Evolutionary conservation across 345 rosid species (phyloP).

Genomic region (Syzygium grande): DNA sequence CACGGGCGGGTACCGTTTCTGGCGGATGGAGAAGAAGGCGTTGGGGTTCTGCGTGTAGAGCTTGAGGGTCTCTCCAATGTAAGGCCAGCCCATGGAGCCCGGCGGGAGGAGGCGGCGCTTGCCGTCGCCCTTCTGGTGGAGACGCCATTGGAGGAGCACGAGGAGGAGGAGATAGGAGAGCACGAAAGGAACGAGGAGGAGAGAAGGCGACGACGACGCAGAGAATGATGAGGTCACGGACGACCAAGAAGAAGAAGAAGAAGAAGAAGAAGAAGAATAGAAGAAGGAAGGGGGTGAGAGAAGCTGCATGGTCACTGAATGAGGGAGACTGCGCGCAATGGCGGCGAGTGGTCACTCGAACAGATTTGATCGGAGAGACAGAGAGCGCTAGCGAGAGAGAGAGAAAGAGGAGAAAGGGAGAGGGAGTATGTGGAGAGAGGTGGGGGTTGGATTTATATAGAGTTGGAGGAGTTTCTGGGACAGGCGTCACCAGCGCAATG

Average conservation of each 20-base stretch:
- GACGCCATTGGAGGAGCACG: slow-evolving; percentile 27
- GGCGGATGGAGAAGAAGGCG: slow-evolving; percentile 68
- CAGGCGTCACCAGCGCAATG: background rate
- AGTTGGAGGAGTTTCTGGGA: background rate
- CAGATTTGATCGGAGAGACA: background rate
- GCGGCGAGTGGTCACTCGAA: background rate
- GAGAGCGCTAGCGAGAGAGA: background rate
- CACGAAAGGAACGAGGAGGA: background rate
- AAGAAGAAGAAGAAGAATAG: background rate
- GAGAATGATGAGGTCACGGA: background rate
- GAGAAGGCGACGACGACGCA: background rate
- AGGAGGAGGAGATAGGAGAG: background rate
- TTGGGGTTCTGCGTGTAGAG: slow-evolving; percentile 82
- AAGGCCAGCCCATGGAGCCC: slow-evolving; percentile 98
- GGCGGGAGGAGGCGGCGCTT: slow-evolving; percentile 53
- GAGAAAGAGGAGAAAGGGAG: background rate
- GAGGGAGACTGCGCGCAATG: background rate
- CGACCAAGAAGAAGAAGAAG: background rate
- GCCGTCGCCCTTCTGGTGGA: slow-evolving; percentile 8
- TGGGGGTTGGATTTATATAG: background rate
- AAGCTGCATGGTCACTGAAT: background rate
- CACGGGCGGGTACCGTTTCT: slow-evolving; percentile 30
- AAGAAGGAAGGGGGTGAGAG: background rate
- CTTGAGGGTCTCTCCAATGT: slow-evolving; percentile 81
- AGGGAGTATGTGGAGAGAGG: background rate